Percentiles rank a stretch among this genome's conserved stretches.
Evolutionary conservation across 768 basidiomycete genomes (phyloP).

Genomic region (Heimioporus sp.): DNA sequence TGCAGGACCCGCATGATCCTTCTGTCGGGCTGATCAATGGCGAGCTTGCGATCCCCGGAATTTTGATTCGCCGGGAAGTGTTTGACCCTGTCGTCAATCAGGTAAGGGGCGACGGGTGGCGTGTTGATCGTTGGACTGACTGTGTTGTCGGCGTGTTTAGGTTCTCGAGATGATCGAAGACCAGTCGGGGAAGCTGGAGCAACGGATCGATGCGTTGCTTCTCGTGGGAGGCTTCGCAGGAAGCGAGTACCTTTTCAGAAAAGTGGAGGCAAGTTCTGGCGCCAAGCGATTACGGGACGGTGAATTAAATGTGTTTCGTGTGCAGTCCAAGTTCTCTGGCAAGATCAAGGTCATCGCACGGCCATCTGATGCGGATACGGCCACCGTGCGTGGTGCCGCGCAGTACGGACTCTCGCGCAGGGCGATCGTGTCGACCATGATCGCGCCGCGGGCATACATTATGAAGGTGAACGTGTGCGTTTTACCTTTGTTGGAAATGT

Average conservation of each 20-base stretch:
- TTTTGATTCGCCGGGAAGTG: slow-evolving; percentile 74
- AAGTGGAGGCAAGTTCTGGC: slow-evolving; percentile 59
- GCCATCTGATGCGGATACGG: slow-evolving; percentile 85
- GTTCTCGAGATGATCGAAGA: slow-evolving; percentile 78
- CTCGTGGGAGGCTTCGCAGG: slow-evolving; percentile 90
- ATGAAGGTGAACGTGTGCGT: slow-evolving; percentile 60
- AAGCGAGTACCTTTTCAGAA: slow-evolving; percentile 79
- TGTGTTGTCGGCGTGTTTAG: slow-evolving; percentile 33
- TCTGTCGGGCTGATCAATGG: slow-evolving; percentile 80
- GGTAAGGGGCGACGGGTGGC: slow-evolving; percentile 38
- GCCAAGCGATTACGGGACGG: neutral
- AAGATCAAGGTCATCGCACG: slow-evolving; percentile 76
- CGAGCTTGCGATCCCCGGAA: slow-evolving; percentile 80
- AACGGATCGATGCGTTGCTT: slow-evolving; percentile 77
- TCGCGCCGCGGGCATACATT: slow-evolving; percentile 80
- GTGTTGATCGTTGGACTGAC: slow-evolving; percentile 5
- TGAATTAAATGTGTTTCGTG: neutral
- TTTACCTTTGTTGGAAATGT: neutral
- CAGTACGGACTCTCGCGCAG: slow-evolving; percentile 79
- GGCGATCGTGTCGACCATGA: slow-evolving; percentile 76
- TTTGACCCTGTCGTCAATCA: slow-evolving; percentile 86
- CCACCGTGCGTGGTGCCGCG: slow-evolving; percentile 85
- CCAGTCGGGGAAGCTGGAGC: slow-evolving; percentile 64
- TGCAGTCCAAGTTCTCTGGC: slow-evolving; percentile 63
- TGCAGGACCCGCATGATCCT: slow-evolving; percentile 78